These are phyloP conservation scores for Solanum etuberosum DNA, from an alignment of 257 asterid genomes.

Conservation along the genomic window DNA sequence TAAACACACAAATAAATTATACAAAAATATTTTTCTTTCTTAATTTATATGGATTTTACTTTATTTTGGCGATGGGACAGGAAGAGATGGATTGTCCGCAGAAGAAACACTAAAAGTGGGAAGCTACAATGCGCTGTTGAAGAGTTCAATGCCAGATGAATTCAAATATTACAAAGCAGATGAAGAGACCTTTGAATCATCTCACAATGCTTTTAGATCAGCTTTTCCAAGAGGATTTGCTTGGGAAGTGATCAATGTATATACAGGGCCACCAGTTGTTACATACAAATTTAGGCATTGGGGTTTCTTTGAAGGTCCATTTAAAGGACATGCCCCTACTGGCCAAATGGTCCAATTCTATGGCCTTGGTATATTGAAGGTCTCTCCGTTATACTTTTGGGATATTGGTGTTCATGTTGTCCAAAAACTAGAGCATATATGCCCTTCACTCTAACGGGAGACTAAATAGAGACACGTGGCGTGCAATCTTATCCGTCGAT, in stretches of 20 bases:
- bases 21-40: background rate
- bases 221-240: conserved; percentile 90
- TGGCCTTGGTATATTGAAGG: conserved; percentile 65
- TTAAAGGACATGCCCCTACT: conserved; percentile 64
- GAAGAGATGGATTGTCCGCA: conserved; percentile 53
- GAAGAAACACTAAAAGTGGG: conserved; percentile 66
- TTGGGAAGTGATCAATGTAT: conserved; percentile 71
- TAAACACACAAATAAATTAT: background rate
- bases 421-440: background rate
- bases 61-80: conserved; percentile 1
- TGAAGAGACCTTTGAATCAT: conserved; percentile 72
- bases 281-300: conserved; percentile 82
- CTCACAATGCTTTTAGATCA: conserved; percentile 50
- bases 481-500: too few species aligned
- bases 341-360: conserved; percentile 60
- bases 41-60: background rate
- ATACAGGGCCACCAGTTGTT: conserved; percentile 64
- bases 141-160: conserved; percentile 74
- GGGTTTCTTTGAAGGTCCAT: conserved; percentile 90
- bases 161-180: conserved; percentile 69
- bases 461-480: fast-evolving
- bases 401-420: background rate
- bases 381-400: background rate
- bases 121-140: conserved; percentile 68
- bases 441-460: background rate